Base-by-base conservation (phyloP, 371 early-diverging fungal species). In the Cokeromyces recurvatus region DNA sequence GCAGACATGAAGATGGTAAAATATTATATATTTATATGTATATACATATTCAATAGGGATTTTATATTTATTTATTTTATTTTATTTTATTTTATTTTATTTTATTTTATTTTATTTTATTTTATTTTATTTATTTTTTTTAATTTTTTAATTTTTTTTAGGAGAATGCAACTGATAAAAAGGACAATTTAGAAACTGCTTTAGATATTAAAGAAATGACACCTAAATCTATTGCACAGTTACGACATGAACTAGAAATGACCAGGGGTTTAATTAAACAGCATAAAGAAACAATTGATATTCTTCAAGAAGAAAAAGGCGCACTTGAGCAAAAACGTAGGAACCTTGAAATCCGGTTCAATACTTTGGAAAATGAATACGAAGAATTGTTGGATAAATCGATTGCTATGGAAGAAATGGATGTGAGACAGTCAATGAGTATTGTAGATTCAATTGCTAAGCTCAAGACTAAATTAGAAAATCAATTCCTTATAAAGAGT, bases 301-400 rank as follows among this genome's bases (percentile, higher is more conserved):
- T 85, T 38, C 74, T 91, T n/a, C 63, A 60, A 23, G 62, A 72
- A 40, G 83, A 86, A 54, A 86, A 85, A 43, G 82, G 81, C 7
- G 42, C 64, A 0, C 61, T 90, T 36, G 66, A 69, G 24, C 51
- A 62, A 34, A 84, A 85, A 67, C 74, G 81, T 20, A 77, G 76
- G 35, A 92, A 91, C 23, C 64, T 89, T 17, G 94, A 94, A 57
- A 46, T 62, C 39, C 81, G 87, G 38, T 73, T 90, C 32, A 74
- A 77, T 25, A 68, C 77, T 8, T 68, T 94, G 9, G 89, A 93
- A 60, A 53, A 71, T 12, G 97, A 96, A 59, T 96, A 94, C 60
- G 93, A 93, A 55, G 93, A 95, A 63, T 65, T 95, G 46, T 62
- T 96, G 22, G 94, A 95, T 57, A 88, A 90, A 70, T 89, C 94